Percentiles rank a stretch among this genome's conserved stretches.
phyloP scores from a whole-genome alignment of 176 grass and related monocot genomes.

The Eragrostis curvula region DNA sequence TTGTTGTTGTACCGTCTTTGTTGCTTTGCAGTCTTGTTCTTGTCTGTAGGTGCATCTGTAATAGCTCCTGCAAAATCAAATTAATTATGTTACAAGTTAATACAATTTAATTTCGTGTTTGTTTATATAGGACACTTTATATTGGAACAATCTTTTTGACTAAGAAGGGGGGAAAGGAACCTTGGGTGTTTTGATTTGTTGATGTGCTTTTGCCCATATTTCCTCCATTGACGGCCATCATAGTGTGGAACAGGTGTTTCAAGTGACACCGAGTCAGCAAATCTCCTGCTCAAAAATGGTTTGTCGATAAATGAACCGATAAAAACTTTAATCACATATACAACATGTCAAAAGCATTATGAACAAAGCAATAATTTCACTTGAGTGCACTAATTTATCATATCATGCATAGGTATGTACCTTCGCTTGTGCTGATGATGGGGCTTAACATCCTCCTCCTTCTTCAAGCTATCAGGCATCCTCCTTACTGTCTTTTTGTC shows the following conservation, averaged over 20 bases:
- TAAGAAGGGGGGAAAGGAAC: slow-evolving; percentile 2
- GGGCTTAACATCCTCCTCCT: slow-evolving; percentile 13
- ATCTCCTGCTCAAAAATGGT: slow-evolving; percentile 35
- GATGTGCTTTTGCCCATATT: slow-evolving; percentile 66
- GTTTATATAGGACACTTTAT: neutral
- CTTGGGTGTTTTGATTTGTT: slow-evolving; percentile 45
- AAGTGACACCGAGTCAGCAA: slow-evolving; percentile 34
- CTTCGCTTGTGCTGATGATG: slow-evolving; percentile 47
- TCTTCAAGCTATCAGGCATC: neutral
- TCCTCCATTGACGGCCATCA: slow-evolving; percentile 61
- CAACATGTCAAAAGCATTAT: neutral
- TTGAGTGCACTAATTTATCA: neutral
- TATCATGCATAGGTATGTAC: neutral
- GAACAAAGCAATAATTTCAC: neutral
- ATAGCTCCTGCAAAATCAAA: slow-evolving; percentile 51
- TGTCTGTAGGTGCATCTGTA: slow-evolving; percentile 56
- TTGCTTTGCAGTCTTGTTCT: slow-evolving; percentile 54
- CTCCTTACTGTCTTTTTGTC: slow-evolving; percentile 33
- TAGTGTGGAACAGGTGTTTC: slow-evolving; percentile 46
- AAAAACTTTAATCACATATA: neutral
- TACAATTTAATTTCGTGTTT: neutral
- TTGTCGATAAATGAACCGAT: neutral
- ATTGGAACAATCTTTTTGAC: neutral
- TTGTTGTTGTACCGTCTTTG: slow-evolving; percentile 55
- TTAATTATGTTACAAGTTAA: neutral